phyloP scores from a whole-genome alignment of 257 asterid species.

The Nicotiana sylvestris region DNA sequence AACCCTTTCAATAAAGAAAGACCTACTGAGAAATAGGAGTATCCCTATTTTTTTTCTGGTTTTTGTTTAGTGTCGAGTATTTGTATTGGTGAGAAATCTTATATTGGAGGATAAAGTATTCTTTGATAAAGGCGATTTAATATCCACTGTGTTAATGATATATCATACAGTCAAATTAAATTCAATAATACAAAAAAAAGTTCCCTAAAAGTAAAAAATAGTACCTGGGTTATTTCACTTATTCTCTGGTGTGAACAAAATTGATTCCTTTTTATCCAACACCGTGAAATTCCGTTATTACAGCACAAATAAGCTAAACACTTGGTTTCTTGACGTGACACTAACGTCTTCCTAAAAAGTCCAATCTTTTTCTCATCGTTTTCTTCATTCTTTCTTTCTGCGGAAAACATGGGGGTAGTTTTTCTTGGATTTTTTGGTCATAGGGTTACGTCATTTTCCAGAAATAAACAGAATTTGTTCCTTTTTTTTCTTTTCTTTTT shows the following conservation, averaged over 20 bases:
- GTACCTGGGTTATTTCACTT: too few species aligned
- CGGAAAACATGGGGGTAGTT: neutral
- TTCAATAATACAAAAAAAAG: neutral
- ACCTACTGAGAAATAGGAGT: neutral
- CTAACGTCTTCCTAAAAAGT: neutral
- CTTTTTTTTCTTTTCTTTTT: neutral
- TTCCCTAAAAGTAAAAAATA: too few species aligned
- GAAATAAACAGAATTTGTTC: neutral
- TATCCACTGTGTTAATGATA: too few species aligned
- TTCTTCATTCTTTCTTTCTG: neutral
- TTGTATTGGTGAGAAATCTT: too few species aligned
- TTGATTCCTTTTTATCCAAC: neutral
- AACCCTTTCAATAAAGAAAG: neutral
- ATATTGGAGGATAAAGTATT: too few species aligned
- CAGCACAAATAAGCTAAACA: neutral
- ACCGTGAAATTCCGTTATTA: neutral
- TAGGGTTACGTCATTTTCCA: neutral
- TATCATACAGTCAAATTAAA: too few species aligned
- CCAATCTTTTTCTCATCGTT: neutral
- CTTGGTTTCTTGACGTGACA: constrained; percentile 10
- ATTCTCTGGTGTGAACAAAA: neutral
- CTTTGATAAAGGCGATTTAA: too few species aligned
- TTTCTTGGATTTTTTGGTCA: neutral
- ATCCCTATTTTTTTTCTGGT: too few species aligned
- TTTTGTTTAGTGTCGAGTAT: too few species aligned